Percentiles rank a stretch among this genome's conserved stretches.
These are phyloP conservation scores for Talaromyces stipitatus DNA, from an alignment of 495 filamentous ascomycete genomes.

Conservation along the genomic window DNA sequence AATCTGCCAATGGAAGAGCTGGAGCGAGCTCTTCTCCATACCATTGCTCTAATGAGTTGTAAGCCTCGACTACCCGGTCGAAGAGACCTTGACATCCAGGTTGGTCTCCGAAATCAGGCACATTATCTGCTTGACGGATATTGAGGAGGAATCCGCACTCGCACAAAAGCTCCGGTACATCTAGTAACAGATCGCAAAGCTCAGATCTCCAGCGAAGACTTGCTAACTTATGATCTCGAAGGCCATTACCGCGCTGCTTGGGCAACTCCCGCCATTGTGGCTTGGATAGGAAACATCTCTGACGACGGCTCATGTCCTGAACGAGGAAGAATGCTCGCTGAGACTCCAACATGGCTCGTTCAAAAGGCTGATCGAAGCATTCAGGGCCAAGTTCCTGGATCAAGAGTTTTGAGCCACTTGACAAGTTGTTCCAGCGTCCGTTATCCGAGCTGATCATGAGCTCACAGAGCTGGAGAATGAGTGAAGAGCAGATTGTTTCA, in stretches of 20 bases:
- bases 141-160: background rate
- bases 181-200: background rate
- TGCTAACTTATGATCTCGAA: background rate
- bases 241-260: background rate
- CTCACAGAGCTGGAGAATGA: background rate
- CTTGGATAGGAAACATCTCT: background rate
- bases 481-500: background rate
- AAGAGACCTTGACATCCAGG: background rate
- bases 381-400: slow-evolving; percentile 1
- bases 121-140: background rate
- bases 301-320: background rate
- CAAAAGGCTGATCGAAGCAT: background rate
- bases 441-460: slow-evolving; percentile 2
- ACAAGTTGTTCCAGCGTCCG: slow-evolving; percentile 2
- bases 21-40: background rate
- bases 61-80: background rate
- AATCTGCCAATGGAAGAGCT: background rate
- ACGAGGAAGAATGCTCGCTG: background rate
- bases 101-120: background rate
- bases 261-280: background rate
- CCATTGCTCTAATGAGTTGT: background rate
- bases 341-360: slow-evolving; percentile 1
- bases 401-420: background rate
- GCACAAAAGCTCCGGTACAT: slow-evolving; percentile 1
- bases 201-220: slow-evolving; percentile 2